Evolutionary conservation across 306 rosid species (phyloP).

Genomic region (Trichosanthes truncata): DNA sequence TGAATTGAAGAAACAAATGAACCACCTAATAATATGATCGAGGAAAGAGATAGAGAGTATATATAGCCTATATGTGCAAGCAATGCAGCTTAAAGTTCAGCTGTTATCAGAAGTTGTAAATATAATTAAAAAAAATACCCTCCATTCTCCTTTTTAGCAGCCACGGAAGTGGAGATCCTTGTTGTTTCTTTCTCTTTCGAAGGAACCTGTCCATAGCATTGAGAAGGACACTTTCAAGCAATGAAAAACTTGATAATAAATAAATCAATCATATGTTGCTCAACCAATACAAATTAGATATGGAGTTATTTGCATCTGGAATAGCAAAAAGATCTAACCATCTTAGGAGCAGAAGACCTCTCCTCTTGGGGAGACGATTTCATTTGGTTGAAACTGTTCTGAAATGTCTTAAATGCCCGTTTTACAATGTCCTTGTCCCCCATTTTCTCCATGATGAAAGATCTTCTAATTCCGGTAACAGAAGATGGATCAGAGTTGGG

Average conservation of each 20-base stretch:
- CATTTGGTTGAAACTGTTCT: slow-evolving; percentile 50
- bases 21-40: not conserved
- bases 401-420: slow-evolving; percentile 88
- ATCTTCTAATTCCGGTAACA: slow-evolving; percentile 37
- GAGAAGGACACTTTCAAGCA: not conserved
- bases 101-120: not conserved
- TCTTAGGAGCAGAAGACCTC: slow-evolving; percentile 28
- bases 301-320: not conserved
- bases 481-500: slow-evolving; percentile 38
- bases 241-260: not conserved
- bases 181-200: slow-evolving; percentile 44
- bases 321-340: slow-evolving; percentile 30
- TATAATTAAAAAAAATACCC: slow-evolving; percentile 35
- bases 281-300: not conserved
- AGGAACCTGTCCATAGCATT: slow-evolving; percentile 32
- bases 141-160: slow-evolving; percentile 51
- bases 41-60: not conserved
- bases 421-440: slow-evolving; percentile 89
- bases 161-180: slow-evolving; percentile 36
- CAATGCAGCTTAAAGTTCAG: not conserved
- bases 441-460: slow-evolving; percentile 81
- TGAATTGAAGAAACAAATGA: not conserved
- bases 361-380: slow-evolving; percentile 38
- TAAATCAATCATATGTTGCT: not conserved
- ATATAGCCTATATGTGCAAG: not conserved